Evolutionary conservation across 2,329 filamentous ascomycete genomes (phyloP).

Genomic region (Botrytis paeoniae): DNA sequence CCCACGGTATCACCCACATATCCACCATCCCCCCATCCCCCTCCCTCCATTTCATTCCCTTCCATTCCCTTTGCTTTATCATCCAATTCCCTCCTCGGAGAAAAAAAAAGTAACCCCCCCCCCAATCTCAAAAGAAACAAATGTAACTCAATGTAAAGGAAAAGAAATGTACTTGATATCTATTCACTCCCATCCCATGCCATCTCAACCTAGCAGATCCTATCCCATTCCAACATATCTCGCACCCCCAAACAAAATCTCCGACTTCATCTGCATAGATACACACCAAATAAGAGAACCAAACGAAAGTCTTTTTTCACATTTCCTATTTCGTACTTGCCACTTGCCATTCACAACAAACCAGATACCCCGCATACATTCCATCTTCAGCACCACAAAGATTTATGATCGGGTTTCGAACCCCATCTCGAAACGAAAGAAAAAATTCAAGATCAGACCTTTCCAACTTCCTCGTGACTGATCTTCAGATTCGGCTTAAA

Average conservation of each 20-base stretch:
- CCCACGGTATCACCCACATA: background rate
- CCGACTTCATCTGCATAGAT: background rate
- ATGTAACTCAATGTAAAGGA: background rate
- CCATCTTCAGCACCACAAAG: background rate
- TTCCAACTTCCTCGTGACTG: background rate
- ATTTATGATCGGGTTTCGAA: background rate
- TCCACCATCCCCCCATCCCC: background rate
- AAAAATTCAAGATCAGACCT: background rate
- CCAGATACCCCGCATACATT: background rate
- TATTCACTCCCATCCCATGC: background rate
- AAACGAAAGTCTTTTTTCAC: background rate
- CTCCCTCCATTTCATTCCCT: background rate
- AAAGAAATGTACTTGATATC: slow-evolving; percentile 1
- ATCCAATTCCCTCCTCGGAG: background rate
- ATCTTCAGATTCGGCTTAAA: too few species aligned
- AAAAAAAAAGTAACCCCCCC: background rate
- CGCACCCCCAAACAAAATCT: background rate
- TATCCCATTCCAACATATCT: background rate
- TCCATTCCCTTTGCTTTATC: background rate
- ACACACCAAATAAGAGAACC: background rate
- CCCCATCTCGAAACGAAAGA: background rate
- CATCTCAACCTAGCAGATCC: background rate
- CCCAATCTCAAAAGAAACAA: background rate
- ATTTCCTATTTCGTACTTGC: background rate
- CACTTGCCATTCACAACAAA: background rate